Evolutionary conservation across 2,329 filamentous ascomycete genomes (phyloP).

Genomic region (Cladobotryum mycophilum): DNA sequence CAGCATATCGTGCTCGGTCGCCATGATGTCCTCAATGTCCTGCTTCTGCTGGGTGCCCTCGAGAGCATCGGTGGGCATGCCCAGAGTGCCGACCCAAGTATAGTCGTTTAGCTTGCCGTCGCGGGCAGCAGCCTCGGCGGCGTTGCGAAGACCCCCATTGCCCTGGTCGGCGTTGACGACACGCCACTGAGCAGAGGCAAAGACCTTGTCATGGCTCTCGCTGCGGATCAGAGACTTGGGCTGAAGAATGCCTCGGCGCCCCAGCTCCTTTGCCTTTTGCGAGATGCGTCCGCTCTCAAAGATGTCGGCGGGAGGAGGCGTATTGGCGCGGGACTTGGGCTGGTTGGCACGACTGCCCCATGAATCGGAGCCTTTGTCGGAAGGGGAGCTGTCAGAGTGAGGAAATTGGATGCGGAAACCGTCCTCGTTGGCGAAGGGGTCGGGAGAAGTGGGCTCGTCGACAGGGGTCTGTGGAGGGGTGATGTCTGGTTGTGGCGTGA

Average conservation of each 20-base stretch:
- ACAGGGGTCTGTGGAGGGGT: constrained; percentile 52
- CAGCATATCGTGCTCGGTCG: constrained; percentile 74
- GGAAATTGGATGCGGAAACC: constrained; percentile 52
- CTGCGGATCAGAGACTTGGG: constrained; percentile 47
- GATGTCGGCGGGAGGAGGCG: constrained; percentile 69
- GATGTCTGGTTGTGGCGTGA: constrained; percentile 40
- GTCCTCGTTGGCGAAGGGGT: constrained; percentile 53
- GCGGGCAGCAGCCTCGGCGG: constrained; percentile 69
- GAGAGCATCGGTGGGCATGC: constrained; percentile 87
- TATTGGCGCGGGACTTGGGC: constrained; percentile 67
- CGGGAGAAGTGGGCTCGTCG: constrained; percentile 37
- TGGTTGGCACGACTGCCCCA: constrained; percentile 76
- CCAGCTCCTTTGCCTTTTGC: constrained; percentile 52
- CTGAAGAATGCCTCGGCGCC: constrained; percentile 52
- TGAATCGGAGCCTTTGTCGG: constrained; percentile 66
- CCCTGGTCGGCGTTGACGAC: constrained; percentile 83
- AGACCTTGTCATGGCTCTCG: constrained; percentile 61
- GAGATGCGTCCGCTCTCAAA: constrained; percentile 58
- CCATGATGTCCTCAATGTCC: constrained; percentile 75
- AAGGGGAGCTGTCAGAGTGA: constrained; percentile 52
- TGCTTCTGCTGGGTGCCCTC: constrained; percentile 66
- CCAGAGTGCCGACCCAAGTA: constrained; percentile 86
- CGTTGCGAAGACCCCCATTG: constrained; percentile 87
- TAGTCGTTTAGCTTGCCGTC: constrained; percentile 65
- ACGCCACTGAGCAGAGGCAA: constrained; percentile 74